phyloP scores from a whole-genome alignment of 2,329 filamentous ascomycete genomes.

The Penicillium oxalicum region DNA sequence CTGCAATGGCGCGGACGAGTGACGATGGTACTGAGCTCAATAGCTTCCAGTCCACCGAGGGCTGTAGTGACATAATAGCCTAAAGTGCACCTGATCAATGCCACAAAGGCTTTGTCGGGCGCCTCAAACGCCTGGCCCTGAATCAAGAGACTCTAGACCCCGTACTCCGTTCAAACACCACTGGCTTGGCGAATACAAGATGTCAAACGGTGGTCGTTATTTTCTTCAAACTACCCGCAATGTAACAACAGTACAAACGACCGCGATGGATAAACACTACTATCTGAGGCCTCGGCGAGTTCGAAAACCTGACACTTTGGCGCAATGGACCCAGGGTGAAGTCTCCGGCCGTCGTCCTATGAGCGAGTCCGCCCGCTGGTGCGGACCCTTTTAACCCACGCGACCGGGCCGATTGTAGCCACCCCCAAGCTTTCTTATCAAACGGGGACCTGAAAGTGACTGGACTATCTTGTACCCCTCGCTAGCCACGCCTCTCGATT shows the following conservation, averaged over 20 bases:
- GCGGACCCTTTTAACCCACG: constrained; percentile 9
- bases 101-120: background rate
- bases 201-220: background rate
- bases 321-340: constrained; percentile 8
- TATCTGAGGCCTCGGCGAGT: background rate
- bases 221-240: background rate
- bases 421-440: constrained; percentile 11
- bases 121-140: background rate
- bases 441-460: background rate
- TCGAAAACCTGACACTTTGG: constrained; percentile 13
- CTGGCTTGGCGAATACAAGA: too few relatives aligned
- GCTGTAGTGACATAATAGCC: background rate
- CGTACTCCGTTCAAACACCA: too few relatives aligned
- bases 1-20: too few relatives aligned
- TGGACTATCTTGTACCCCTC: constrained; percentile 7
- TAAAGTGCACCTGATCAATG: too few relatives aligned
- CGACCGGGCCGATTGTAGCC: constrained; percentile 8
- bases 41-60: too few relatives aligned
- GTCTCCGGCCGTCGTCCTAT: constrained; percentile 7
- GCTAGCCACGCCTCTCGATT: background rate
- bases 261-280: too few relatives aligned
- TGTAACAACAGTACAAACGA: background rate
- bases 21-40: too few relatives aligned
- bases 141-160: too few relatives aligned
- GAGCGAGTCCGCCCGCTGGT: constrained; percentile 1